A percentile compares a stretch with the other conserved stretches of the same genome.
These are phyloP conservation scores for Meira nashicola DNA, from an alignment of 1,284 basidiomycete species.

Conservation along the genomic window DNA sequence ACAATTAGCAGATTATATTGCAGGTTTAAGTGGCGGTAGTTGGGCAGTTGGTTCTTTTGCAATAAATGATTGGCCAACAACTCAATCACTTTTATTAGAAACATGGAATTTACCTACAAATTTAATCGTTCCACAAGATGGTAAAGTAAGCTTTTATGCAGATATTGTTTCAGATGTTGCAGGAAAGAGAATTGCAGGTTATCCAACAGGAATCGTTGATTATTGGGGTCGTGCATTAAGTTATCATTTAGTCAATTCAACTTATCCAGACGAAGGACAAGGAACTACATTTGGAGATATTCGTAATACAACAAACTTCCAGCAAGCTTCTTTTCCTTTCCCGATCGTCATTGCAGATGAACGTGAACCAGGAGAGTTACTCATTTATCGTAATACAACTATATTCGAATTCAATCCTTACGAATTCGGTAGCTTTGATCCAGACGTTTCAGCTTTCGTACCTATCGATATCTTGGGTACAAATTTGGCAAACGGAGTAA, in stretches of 20 bases:
- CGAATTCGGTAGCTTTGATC: constrained; percentile 58
- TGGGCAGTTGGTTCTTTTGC: constrained; percentile 41
- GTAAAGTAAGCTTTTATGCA: constrained; percentile 55
- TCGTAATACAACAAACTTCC: constrained; percentile 33
- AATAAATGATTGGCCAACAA: constrained; percentile 46
- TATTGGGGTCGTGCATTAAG: constrained; percentile 48
- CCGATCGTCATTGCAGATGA: constrained; percentile 58
- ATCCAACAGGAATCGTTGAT: constrained; percentile 37
- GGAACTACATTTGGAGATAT: constrained; percentile 40
- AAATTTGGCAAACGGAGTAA: constrained; percentile 30
- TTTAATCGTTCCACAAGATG: constrained; percentile 54
- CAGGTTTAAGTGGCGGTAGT: constrained; percentile 47
- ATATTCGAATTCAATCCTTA: constrained; percentile 57
- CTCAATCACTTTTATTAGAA: constrained; percentile 34
- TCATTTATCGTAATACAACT: constrained; percentile 54
- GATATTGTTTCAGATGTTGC: constrained; percentile 33
- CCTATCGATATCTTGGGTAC: constrained; percentile 47
- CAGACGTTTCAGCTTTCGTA: constrained; percentile 38
- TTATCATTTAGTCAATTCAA: constrained; percentile 42
- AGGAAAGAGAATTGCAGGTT: constrained; percentile 32
- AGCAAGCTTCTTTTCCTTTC: constrained; percentile 35
- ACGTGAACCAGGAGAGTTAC: constrained; percentile 54
- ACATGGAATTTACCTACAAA: constrained; percentile 56
- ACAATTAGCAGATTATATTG: constrained; percentile 46
- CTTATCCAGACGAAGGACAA: constrained; percentile 36